Evolutionary conservation across 2,329 filamentous ascomycete species (phyloP).

Genomic region (Allantophomopsis cytisporea): DNA sequence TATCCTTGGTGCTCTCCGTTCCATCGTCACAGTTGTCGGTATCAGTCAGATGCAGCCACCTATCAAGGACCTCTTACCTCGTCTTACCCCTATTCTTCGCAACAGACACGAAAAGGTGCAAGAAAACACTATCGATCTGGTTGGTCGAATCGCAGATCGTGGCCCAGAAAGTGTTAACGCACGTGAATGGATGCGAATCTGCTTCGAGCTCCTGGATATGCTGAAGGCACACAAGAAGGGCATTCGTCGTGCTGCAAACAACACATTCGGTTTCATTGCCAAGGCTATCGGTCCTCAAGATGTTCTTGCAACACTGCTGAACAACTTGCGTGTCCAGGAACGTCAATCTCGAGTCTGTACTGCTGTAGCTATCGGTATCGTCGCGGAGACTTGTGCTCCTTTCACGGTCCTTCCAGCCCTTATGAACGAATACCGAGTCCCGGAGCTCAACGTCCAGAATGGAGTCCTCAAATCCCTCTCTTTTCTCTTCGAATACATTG

Average conservation of each 20-base stretch:
- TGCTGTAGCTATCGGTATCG: constrained; percentile 94
- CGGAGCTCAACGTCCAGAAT: constrained; percentile 97
- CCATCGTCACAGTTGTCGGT: constrained; percentile 94
- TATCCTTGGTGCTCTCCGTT: constrained; percentile 85
- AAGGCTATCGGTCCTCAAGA: constrained; percentile 98
- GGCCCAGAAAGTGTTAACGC: constrained; percentile 95
- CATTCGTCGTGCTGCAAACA: constrained; percentile 94
- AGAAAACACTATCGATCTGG: constrained; percentile 96
- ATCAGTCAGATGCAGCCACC: constrained; percentile 98
- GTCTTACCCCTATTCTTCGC: constrained; percentile 91
- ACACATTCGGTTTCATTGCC: constrained; percentile 98
- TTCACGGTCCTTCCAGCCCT: constrained; percentile 97
- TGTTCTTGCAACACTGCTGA: constrained; percentile 86
- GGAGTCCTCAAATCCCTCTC: constrained; percentile 94
- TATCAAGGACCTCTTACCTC: constrained; percentile 88
- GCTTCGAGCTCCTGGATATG: constrained; percentile 98
- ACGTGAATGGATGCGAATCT: constrained; percentile 99
- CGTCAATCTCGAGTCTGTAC: constrained; percentile 98
- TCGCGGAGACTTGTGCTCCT: constrained; percentile 93
- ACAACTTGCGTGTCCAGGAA: constrained; percentile 94
- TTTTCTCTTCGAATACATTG: constrained; percentile 98
- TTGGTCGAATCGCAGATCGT: constrained; percentile 93
- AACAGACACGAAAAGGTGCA: constrained; percentile 99
- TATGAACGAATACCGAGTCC: constrained; percentile 99
- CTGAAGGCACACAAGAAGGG: constrained; percentile 99